These are phyloP conservation scores for Trichophyton rubrum DNA, from an alignment of 2,329 filamentous ascomycete species.

Conservation along the genomic window DNA sequence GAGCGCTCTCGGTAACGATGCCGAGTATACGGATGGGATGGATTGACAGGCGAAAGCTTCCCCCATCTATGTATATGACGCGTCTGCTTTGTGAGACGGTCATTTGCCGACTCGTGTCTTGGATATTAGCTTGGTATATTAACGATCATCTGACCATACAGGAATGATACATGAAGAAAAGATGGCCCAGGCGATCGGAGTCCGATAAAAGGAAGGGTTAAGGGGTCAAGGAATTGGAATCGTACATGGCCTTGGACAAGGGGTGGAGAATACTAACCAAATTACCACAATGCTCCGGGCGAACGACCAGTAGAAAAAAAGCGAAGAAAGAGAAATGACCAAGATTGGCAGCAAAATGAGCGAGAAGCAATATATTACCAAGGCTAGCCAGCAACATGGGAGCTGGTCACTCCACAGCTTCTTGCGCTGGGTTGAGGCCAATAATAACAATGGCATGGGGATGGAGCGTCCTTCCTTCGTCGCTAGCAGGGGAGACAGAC, in stretches of 20 bases:
- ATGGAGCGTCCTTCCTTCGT: not conserved
- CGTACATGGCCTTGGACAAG: not conserved
- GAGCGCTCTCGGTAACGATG: not conserved
- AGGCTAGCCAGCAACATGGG: not conserved
- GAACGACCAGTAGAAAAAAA: not conserved
- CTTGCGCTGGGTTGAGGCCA: not conserved
- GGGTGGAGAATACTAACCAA: conserved; percentile 3
- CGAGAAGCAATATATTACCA: not conserved
- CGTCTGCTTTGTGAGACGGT: not conserved
- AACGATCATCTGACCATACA: not conserved
- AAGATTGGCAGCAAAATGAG: not conserved
- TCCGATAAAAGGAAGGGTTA: not conserved
- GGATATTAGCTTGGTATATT: not conserved
- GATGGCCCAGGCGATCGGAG: conserved; percentile 3
- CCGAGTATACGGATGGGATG: not conserved
- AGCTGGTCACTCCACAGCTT: not conserved
- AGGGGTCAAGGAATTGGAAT: not conserved
- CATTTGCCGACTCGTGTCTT: not conserved
- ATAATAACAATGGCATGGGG: not conserved
- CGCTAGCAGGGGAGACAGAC: not conserved
- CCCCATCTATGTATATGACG: not conserved
- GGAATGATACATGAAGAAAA: not conserved
- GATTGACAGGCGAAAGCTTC: not conserved
- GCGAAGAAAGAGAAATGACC: not conserved
- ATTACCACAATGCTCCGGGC: not conserved